phyloP scores from a whole-genome alignment of 257 asterid genomes.

The Thymus mandschuricus region DNA sequence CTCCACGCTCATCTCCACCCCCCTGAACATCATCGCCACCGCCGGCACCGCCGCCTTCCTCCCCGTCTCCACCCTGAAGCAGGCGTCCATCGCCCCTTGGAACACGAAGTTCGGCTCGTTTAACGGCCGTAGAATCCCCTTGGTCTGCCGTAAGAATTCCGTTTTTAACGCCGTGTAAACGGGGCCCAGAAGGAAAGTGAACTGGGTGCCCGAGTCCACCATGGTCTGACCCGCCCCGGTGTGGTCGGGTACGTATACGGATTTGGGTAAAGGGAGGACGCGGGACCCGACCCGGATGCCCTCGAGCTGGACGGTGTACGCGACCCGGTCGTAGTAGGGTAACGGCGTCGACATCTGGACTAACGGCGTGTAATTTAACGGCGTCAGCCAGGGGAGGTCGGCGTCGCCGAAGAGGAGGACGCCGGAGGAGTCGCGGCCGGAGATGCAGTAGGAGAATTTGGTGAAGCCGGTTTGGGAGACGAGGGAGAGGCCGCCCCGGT shows the following conservation, averaged over 20 bases:
- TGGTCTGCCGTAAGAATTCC: conserved; percentile 62
- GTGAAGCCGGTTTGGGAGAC: conserved; percentile 65
- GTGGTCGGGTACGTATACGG: conserved; percentile 63
- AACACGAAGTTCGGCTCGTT: conserved; percentile 67
- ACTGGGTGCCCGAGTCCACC: conserved; percentile 93
- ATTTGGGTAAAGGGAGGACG: conserved; percentile 52
- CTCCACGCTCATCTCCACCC: conserved; percentile 72
- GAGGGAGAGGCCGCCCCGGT: conserved; percentile 72
- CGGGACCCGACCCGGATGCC: conserved; percentile 61
- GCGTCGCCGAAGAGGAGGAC: conserved; percentile 65
- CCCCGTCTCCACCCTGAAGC: conserved; percentile 51
- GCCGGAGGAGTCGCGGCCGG: conserved; percentile 68
- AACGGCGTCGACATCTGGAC: conserved; percentile 54
- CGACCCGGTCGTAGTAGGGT: conserved; percentile 73
- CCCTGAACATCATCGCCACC: conserved; percentile 65
- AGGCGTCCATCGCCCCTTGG: conserved; percentile 82
- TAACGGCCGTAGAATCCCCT: conserved; percentile 40
- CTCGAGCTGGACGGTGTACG: conserved; percentile 70
- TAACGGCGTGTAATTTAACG: conserved; percentile 67
- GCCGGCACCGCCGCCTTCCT: conserved; percentile 48
- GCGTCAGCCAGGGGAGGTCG: conserved; percentile 50
- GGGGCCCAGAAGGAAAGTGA: conserved; percentile 65
- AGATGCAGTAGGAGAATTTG: conserved; percentile 76
- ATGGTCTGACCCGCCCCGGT: conserved; percentile 94
- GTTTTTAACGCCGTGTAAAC: conserved; percentile 56